These are phyloP conservation scores for Anisodus acutangulus DNA, from an alignment of 257 asterid species.

Conservation along the genomic window DNA sequence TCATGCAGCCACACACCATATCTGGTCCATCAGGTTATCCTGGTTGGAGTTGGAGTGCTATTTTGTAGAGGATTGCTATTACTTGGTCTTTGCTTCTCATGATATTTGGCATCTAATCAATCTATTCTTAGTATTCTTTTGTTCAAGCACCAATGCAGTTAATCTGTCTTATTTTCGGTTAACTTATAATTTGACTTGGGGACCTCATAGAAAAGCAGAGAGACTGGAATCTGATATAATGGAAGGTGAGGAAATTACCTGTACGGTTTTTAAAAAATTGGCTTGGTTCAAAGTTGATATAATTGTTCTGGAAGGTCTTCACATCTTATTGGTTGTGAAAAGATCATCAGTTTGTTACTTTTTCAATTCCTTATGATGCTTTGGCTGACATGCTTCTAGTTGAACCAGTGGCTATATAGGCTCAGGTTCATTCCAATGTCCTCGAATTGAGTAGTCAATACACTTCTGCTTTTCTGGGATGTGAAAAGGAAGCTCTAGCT, in stretches of 20 bases:
- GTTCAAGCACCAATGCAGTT: neutral
- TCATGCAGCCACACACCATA: neutral
- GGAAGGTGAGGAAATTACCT: neutral
- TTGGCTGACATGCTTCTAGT: neutral
- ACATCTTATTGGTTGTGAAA: neutral
- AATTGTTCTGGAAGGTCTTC: conserved; percentile 17
- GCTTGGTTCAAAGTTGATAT: neutral
- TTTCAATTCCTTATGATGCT: conserved; percentile 1
- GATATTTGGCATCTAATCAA: conserved; percentile 4
- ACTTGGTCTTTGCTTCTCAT: neutral
- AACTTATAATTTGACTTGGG: neutral
- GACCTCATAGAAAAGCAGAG: neutral
- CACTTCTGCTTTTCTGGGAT: neutral
- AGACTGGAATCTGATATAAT: neutral
- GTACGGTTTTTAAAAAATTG: neutral
- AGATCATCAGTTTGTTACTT: conserved; percentile 22
- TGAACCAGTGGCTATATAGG: neutral
- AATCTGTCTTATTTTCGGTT: neutral
- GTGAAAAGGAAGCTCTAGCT: conserved; percentile 1
- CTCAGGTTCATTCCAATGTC: neutral
- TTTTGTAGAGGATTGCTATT: conserved; percentile 12
- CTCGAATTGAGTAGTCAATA: conserved; percentile 6
- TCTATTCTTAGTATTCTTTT: too few relatives aligned
- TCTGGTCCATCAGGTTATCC: neutral
- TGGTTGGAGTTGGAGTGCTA: neutral